Evolutionary conservation across 352 stramenopile species (phyloP), one percentile per base, ranked within the genome.

Genomic region (Globisporangium nagaii): DNA sequence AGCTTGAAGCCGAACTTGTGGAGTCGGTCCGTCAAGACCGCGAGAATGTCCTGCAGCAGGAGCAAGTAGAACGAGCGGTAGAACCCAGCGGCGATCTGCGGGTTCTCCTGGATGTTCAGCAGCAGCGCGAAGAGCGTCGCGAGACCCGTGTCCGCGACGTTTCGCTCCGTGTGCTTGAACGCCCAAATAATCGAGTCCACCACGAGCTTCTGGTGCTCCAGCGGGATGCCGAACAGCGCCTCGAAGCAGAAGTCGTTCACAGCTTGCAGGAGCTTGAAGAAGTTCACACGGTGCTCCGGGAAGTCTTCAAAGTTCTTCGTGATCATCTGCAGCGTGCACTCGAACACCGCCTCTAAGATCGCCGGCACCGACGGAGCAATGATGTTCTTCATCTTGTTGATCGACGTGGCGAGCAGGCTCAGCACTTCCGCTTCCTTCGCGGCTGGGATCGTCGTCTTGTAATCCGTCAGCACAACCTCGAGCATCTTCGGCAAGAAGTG

Each of bases 1-100:
- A 99, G 93, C 75, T 98, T 98, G 71, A 99, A 99, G 12, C 95
- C 95, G 34, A 93, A 97, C 79, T 99, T 99, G 76, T 99, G 98
- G 42, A 99, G 79, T 12, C 96, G 86, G 65, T 99, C 97, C 13
- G 97, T 99, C 69, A 99, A 82, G 20, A 99, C 96, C 8, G 92
- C 90, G 55, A 98, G 82, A 17, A 99, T 97, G 65, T 98, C 96
- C 69, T 98, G 94, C 15, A 95, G 62, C 51, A 93, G 45, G 37
- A 90, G 77, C 39, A 99, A 58, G 60, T 99, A 96, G 75, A 98
- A 99, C 45, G 96, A 96, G 27, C 96, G 86, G 72, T 99, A 99
- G 69, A 99, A 99, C 2, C 84, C 84, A 48, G 98, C 96, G 1
- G 96, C 89, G 34, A 99, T 94, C 65, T 93, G 82, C 4, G 92